Evolutionary conservation across 129 eudicot species (phyloP).

Genomic region (Escallonia herrerae): DNA sequence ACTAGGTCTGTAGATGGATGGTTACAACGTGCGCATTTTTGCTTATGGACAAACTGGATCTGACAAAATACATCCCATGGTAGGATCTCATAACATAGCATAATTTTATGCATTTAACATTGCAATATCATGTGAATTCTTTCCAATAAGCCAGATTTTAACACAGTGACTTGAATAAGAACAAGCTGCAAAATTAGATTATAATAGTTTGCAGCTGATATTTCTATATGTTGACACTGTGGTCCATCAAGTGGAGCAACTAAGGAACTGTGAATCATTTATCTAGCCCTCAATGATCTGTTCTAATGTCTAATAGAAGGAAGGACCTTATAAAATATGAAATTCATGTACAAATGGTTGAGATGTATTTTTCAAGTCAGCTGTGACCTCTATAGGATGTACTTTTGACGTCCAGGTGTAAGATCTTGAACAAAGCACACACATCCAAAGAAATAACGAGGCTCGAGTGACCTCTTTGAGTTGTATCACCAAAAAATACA

Average conservation of each 20-base stretch:
- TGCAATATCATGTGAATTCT: too few species aligned
- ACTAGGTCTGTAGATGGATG: constrained; percentile 92
- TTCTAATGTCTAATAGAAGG: constrained; percentile 56
- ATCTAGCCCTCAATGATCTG: constrained; percentile 71
- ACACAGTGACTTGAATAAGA: neutral
- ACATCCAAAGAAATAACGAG: too few species aligned
- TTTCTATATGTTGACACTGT: constrained; percentile 33
- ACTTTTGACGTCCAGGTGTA: too few species aligned
- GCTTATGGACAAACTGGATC: constrained; percentile 98
- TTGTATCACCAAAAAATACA: too few species aligned
- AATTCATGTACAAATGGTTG: constrained; percentile 84
- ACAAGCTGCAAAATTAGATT: neutral
- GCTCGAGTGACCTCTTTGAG: too few species aligned
- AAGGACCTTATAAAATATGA: constrained; percentile 52
- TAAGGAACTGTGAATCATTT: constrained; percentile 65
- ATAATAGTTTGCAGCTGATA: neutral
- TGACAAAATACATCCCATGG: constrained; percentile 89
- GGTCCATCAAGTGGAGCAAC: constrained; percentile 58
- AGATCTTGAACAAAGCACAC: too few species aligned
- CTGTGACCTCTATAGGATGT: too few species aligned
- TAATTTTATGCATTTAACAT: too few species aligned
- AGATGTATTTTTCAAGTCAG: constrained; percentile 29
- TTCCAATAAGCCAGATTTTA: too few species aligned
- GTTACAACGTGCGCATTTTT: constrained; percentile 84
- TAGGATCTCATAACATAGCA: constrained; percentile 13